Percentiles rank a stretch among this genome's conserved stretches.
These are phyloP conservation scores for Thelonectria rubi DNA, from an alignment of 2,329 filamentous ascomycete species.

Conservation along the genomic window DNA sequence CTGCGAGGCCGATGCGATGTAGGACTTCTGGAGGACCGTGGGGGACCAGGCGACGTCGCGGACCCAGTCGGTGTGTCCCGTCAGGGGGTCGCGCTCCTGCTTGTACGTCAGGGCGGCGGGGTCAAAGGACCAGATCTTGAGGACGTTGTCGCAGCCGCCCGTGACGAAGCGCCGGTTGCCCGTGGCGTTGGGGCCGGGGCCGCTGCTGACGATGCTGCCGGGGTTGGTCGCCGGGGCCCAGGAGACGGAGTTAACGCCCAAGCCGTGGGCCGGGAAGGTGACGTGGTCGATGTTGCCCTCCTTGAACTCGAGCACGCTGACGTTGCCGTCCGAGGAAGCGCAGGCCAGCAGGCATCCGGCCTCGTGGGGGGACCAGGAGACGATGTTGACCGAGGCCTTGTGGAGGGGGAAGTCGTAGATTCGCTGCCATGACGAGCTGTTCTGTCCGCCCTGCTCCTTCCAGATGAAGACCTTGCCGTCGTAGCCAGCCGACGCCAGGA, in stretches of 20 bases:
- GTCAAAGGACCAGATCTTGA: constrained; percentile 93
- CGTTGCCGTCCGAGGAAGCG: constrained; percentile 91
- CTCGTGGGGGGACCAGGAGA: constrained; percentile 97
- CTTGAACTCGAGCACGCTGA: constrained; percentile 95
- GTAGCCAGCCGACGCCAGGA: constrained; percentile 93
- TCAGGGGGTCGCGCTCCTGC: constrained; percentile 70
- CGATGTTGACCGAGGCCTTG: constrained; percentile 95
- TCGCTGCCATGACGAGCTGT: constrained; percentile 74
- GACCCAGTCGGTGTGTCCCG: constrained; percentile 95
- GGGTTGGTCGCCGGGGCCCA: constrained; percentile 91
- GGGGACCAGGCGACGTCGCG: constrained; percentile 97
- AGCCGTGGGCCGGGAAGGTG: constrained; percentile 89
- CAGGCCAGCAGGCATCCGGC: constrained; percentile 93
- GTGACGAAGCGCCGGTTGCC: constrained; percentile 88
- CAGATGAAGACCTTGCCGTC: constrained; percentile 99
- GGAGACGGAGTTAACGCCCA: constrained; percentile 94
- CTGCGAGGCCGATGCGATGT: constrained; percentile 94
- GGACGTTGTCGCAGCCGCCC: constrained; percentile 89
- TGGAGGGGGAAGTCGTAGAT: constrained; percentile 94
- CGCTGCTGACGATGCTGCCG: constrained; percentile 83
- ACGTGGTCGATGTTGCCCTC: constrained; percentile 92
- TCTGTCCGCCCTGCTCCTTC: constrained; percentile 77
- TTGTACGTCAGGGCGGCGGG: constrained; percentile 67
- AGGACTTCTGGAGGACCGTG: constrained; percentile 92
- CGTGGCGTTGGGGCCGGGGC: constrained; percentile 65